phyloP scores from a whole-genome alignment of 2,329 filamentous ascomycete genomes.

The Lachnellula subtilissima region DNA sequence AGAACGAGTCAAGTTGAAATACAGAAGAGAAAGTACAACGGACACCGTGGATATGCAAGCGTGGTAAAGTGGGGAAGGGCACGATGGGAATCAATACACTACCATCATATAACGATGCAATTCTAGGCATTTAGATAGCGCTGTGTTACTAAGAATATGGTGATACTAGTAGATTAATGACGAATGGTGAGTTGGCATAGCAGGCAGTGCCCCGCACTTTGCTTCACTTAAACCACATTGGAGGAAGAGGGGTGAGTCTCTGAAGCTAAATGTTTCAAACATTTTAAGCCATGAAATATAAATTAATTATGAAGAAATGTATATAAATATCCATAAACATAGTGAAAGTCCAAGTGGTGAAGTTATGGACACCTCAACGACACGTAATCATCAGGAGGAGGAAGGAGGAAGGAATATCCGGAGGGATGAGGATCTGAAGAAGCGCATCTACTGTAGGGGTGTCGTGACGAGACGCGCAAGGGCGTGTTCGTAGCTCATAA shows the following conservation, averaged over 20 bases:
- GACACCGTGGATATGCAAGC: neutral
- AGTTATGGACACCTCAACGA: too few relatives aligned
- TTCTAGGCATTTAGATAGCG: neutral
- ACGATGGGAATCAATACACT: neutral
- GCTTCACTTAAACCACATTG: too few relatives aligned
- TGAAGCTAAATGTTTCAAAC: too few relatives aligned
- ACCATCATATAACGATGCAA: neutral
- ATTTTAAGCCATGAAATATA: too few relatives aligned
- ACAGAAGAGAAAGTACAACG: neutral
- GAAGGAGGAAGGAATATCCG: too few relatives aligned
- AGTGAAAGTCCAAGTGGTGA: too few relatives aligned
- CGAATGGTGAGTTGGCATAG: slow-evolving; percentile 1
- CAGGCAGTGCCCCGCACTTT: neutral
- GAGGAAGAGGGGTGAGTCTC: too few relatives aligned
- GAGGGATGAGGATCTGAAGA: too few relatives aligned
- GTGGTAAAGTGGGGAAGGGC: neutral
- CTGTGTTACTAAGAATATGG: neutral
- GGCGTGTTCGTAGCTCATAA: neutral
- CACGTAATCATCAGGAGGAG: too few relatives aligned
- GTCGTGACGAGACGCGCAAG: neutral
- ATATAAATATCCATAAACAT: too few relatives aligned
- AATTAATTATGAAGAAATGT: too few relatives aligned
- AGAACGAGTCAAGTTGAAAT: neutral
- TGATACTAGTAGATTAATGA: neutral
- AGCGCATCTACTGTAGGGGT: neutral